Percentiles rank a stretch among this genome's conserved stretches.
phyloP scores from a whole-genome alignment of 2,329 filamentous ascomycete genomes.

The Grosmannia huntii region DNA sequence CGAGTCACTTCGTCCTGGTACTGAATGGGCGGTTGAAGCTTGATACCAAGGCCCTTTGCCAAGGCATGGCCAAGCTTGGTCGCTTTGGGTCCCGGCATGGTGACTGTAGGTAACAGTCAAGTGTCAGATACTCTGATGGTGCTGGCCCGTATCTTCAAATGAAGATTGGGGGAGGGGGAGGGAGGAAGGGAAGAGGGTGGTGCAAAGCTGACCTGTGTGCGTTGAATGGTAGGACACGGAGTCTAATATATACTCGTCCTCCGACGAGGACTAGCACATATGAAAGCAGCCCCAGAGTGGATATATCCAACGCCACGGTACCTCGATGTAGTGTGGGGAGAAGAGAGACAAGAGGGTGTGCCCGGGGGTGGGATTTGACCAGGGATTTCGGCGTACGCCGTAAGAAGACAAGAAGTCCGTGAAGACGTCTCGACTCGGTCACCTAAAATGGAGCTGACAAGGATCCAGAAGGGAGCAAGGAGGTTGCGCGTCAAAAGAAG shows the following conservation, averaged over 20 bases:
- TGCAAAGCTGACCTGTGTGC: not conserved
- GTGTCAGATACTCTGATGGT: not conserved
- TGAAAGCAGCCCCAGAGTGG: not conserved
- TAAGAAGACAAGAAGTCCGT: not conserved
- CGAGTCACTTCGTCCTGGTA: slow-evolving; percentile 51
- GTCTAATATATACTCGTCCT: not conserved
- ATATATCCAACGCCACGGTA: not conserved
- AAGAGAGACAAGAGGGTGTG: not conserved
- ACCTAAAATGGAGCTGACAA: not conserved
- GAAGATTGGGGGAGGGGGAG: too few relatives aligned
- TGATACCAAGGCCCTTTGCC: slow-evolving; percentile 73
- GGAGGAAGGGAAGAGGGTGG: not conserved
- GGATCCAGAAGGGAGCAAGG: not conserved
- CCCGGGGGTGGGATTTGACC: not conserved
- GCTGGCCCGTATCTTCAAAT: not conserved
- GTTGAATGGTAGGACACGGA: not conserved
- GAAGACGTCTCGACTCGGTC: not conserved
- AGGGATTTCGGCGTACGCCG: not conserved
- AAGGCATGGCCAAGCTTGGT: slow-evolving; percentile 57
- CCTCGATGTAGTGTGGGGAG: not conserved
- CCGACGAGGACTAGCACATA: not conserved
- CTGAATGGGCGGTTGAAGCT: slow-evolving; percentile 55
- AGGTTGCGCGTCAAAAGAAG: not conserved
- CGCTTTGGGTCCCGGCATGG: slow-evolving; percentile 13
- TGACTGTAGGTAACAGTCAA: not conserved